Conservation (phyloP, 129 eudicot species). For the Arctium minus region DNA sequence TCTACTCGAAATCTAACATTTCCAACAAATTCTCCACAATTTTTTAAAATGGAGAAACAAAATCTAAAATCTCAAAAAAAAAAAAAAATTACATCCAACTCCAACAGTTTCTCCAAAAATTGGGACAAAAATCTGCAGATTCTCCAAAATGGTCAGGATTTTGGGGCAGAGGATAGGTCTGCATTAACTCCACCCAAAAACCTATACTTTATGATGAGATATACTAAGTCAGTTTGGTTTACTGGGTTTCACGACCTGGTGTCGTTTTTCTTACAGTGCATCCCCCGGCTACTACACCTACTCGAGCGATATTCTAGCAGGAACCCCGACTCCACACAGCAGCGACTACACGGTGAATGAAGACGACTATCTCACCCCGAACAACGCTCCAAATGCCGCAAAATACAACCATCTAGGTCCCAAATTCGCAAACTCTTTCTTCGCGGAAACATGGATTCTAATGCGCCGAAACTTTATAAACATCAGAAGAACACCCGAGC, state of each 20-base stretch:
- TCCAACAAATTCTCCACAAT: background rate
- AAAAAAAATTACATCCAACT: background rate
- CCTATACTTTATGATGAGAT: background rate
- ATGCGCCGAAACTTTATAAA: conserved; percentile 72
- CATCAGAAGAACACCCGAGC: conserved; percentile 75
- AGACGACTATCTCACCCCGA: conserved; percentile 68
- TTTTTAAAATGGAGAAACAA: too few species aligned
- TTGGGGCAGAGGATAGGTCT: background rate
- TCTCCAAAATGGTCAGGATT: background rate
- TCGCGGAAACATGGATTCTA: conserved; percentile 62
- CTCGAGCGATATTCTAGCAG: conserved; percentile 54
- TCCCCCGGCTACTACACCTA: conserved; percentile 58
- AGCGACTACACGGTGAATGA: conserved; percentile 78
- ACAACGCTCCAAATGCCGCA: conserved; percentile 28
- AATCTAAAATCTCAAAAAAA: too few species aligned
- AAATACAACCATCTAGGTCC: conserved; percentile 47
- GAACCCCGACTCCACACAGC: conserved; percentile 77
- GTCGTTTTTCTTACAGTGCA: conserved; percentile 34
- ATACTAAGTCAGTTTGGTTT: background rate
- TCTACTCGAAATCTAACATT: background rate
- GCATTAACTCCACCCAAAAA: background rate
- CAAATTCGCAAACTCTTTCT: conserved; percentile 58
- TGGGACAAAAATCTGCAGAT: too few species aligned
- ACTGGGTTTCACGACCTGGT: background rate
- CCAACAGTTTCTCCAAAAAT: too few species aligned